Evolutionary conservation across 2,329 filamentous ascomycete species (phyloP).

Genomic region (Fusarium torreyae): DNA sequence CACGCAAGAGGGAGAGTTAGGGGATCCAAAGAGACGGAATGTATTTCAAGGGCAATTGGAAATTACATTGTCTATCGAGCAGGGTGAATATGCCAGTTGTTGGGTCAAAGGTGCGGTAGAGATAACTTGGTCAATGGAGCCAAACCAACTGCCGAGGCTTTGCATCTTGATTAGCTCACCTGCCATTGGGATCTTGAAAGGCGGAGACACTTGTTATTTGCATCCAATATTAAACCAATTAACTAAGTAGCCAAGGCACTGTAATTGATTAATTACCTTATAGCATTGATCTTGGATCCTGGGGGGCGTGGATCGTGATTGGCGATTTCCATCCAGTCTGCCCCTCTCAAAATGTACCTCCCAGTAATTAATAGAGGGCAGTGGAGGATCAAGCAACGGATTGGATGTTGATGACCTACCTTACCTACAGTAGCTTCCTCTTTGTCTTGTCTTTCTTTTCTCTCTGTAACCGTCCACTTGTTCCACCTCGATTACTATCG

Average conservation of each 20-base stretch:
- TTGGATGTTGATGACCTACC: background rate
- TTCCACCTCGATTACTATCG: background rate
- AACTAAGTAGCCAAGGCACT: no score
- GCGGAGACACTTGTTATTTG: slow-evolving; percentile 4
- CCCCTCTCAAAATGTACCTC: slow-evolving; percentile 6
- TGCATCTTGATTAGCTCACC: background rate
- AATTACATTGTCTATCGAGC: background rate
- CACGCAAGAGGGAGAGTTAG: background rate
- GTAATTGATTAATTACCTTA: background rate
- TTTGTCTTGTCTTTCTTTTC: slow-evolving; percentile 6
- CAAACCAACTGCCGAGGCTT: background rate
- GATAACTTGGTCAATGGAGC: background rate
- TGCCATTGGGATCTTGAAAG: background rate
- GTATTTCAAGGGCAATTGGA: no score
- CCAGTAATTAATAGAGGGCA: background rate
- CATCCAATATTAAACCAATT: background rate
- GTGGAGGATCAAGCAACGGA: no score
- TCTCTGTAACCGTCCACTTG: background rate
- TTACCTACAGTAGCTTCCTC: background rate
- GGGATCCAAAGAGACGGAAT: no score
- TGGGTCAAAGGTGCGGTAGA: background rate
- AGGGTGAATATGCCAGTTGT: slow-evolving; percentile 1
- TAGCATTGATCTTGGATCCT: slow-evolving; percentile 19
- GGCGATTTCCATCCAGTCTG: slow-evolving; percentile 20
- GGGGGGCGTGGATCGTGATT: slow-evolving; percentile 27